These are phyloP conservation scores for Colletotrichum agaves DNA, from an alignment of 2,329 filamentous ascomycete species.

Conservation along the genomic window DNA sequence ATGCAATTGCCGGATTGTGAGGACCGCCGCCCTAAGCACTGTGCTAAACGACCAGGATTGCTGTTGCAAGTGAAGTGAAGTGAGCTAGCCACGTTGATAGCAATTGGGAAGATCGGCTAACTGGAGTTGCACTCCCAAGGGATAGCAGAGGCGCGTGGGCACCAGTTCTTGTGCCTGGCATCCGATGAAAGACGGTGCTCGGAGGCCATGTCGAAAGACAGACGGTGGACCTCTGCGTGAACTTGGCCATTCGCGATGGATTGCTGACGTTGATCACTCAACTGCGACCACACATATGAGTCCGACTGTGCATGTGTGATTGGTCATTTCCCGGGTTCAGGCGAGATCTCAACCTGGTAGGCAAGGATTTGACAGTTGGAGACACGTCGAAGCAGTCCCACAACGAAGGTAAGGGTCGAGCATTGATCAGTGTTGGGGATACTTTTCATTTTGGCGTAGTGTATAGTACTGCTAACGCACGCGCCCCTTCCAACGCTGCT, in stretches of 20 bases:
- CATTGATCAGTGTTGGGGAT: not conserved
- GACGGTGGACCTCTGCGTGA: not conserved
- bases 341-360: not conserved
- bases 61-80: not conserved
- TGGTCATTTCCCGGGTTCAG: not conserved
- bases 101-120: not conserved
- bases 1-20: too few relatives aligned
- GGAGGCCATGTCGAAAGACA: not conserved
- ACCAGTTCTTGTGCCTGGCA: not conserved
- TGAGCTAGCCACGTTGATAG: constrained; percentile 2
- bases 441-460: too few relatives aligned
- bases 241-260: not conserved
- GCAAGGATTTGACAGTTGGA: not conserved
- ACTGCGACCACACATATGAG: not conserved
- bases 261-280: not conserved
- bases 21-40: not conserved
- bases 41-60: not conserved
- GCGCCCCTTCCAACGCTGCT: not conserved
- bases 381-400: not conserved
- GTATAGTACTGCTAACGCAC: not conserved
- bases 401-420: not conserved
- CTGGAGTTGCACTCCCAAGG: not conserved
- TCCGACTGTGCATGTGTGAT: not conserved
- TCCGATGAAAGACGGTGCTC: too few relatives aligned
- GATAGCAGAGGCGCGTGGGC: not conserved